A percentile compares a stretch with the other conserved stretches of the same genome.
Evolutionary conservation across 805 yeast genomes (phyloP).

Genomic region (Tetrapisispora nanseiensis): DNA sequence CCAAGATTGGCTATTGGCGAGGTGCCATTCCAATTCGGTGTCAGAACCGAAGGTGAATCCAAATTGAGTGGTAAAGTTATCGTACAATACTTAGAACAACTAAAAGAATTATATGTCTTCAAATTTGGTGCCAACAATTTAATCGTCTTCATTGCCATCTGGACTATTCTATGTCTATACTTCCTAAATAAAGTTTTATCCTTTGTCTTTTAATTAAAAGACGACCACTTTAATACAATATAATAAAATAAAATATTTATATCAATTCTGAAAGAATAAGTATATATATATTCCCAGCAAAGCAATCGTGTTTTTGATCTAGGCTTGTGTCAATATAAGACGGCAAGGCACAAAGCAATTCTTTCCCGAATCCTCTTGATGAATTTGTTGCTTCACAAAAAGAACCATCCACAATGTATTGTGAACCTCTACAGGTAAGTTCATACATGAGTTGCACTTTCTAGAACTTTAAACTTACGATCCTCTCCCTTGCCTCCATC

Average conservation of each 20-base stretch:
- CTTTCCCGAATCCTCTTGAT: too few relatives aligned
- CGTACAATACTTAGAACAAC: conserved; percentile 38
- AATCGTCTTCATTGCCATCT: conserved; percentile 25
- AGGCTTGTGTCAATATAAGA: too few relatives aligned
- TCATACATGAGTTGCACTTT: too few relatives aligned
- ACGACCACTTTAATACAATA: not conserved
- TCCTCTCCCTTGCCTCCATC: too few relatives aligned
- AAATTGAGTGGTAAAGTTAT: conserved; percentile 41
- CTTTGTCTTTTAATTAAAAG: conserved; percentile 12
- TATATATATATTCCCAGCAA: not conserved
- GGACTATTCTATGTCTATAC: conserved; percentile 26
- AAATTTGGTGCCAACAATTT: conserved; percentile 36
- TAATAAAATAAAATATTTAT: not conserved
- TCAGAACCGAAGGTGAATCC: conserved; percentile 46
- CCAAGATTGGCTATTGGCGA: conserved; percentile 34
- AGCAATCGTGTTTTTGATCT: too few relatives aligned
- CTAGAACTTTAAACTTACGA: too few relatives aligned
- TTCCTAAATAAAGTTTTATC: conserved; percentile 20
- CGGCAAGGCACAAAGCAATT: too few relatives aligned
- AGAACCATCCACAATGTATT: too few relatives aligned
- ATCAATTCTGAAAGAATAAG: not conserved
- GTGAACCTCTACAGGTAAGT: too few relatives aligned
- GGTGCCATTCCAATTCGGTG: conserved; percentile 42
- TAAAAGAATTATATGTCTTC: conserved; percentile 38
- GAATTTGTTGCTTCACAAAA: too few relatives aligned